phyloP scores from a whole-genome alignment of 106 monocot species.

The Dendrobium chrysotoxum region DNA sequence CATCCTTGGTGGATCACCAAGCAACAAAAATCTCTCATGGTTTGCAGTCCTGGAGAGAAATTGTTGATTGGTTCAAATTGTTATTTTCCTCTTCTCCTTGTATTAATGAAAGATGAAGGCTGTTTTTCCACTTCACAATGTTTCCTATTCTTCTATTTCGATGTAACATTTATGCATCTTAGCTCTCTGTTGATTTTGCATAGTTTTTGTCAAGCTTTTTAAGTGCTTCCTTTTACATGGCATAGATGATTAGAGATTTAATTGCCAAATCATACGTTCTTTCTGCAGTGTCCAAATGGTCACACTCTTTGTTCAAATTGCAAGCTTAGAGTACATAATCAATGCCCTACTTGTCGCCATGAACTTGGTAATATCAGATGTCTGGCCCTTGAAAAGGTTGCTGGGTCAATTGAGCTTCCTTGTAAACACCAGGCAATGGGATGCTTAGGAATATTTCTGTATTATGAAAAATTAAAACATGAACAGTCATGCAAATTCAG shows the following conservation, averaged over 20 bases:
- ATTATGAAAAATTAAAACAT: constrained; percentile 14
- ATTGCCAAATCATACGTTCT: not conserved
- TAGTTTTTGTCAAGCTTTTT: not conserved
- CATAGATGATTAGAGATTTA: not conserved
- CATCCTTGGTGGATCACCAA: too few relatives aligned
- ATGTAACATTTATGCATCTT: not conserved
- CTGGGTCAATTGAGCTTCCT: constrained; percentile 13
- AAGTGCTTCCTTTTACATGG: not conserved
- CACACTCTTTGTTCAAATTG: constrained; percentile 17
- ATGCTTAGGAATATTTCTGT: constrained; percentile 9
- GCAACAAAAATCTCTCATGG: not conserved
- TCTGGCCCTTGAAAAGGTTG: constrained; percentile 7
- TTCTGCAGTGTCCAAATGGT: constrained; percentile 12
- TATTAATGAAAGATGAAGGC: too few relatives aligned
- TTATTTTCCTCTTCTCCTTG: too few relatives aligned
- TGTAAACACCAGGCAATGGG: constrained; percentile 12
- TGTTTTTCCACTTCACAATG: too few relatives aligned
- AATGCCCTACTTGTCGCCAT: constrained; percentile 12
- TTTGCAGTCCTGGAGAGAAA: not conserved
- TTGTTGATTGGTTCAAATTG: not conserved
- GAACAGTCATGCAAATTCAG: constrained; percentile 18
- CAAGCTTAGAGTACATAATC: constrained; percentile 14
- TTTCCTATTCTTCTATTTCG: too few relatives aligned
- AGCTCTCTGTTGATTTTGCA: not conserved
- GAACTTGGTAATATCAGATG: constrained; percentile 5